A percentile compares a stretch with the other conserved stretches of the same genome.
phyloP scores from a whole-genome alignment of 768 basidiomycete genomes.

The Mycena alexandri region DNA sequence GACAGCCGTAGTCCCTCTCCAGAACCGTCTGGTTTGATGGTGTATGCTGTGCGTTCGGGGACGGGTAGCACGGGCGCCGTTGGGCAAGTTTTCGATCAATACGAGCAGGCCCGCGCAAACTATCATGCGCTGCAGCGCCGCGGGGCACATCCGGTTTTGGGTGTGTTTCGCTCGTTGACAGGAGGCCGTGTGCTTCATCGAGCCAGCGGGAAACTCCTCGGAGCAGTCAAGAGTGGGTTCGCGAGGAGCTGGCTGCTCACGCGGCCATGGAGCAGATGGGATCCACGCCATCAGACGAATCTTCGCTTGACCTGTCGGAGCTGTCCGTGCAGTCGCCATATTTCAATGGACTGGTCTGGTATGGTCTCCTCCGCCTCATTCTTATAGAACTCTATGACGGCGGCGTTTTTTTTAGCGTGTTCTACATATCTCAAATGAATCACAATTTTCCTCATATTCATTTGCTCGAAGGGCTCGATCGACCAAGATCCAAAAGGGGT shows the following conservation, averaged over 20 bases:
- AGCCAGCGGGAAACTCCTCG: not conserved
- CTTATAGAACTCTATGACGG: too few relatives aligned
- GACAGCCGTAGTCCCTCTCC: conserved; percentile 16
- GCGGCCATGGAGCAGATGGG: not conserved
- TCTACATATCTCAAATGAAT: too few relatives aligned
- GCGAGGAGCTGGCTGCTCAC: not conserved
- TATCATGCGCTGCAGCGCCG: not conserved
- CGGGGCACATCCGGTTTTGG: not conserved
- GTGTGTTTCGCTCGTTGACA: not conserved
- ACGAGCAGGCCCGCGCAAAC: not conserved
- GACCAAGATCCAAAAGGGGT: too few relatives aligned
- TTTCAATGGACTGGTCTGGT: too few relatives aligned
- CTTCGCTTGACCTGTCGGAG: too few relatives aligned
- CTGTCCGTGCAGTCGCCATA: too few relatives aligned
- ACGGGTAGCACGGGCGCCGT: not conserved
- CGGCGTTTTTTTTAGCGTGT: too few relatives aligned
- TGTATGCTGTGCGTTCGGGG: conserved; percentile 5
- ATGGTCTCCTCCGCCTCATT: too few relatives aligned
- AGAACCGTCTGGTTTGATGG: not conserved
- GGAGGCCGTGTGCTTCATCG: not conserved
- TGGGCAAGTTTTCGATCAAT: not conserved
- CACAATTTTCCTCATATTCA: too few relatives aligned
- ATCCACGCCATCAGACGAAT: not conserved
- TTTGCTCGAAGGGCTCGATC: too few relatives aligned
- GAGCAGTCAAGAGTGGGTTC: not conserved